These are phyloP conservation scores for Solanum piurae DNA, from an alignment of 257 asterid genomes.

Conservation along the genomic window DNA sequence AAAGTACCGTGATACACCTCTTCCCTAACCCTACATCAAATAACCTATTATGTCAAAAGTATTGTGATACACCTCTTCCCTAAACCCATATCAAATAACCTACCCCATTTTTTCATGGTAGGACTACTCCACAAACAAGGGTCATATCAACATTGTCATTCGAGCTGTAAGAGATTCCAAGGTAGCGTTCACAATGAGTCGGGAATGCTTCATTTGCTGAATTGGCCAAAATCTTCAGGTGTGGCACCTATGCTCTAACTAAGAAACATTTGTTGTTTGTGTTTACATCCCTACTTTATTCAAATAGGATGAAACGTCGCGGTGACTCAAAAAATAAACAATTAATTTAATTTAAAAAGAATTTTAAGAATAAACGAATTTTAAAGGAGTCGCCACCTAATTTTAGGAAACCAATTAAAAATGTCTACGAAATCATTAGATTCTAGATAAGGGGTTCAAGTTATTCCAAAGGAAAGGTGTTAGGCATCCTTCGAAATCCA, in stretches of 20 bases:
- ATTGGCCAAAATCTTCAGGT: constrained; percentile 7
- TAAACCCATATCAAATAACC: constrained; percentile 5
- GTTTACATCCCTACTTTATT: too few species aligned
- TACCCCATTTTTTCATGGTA: constrained; percentile 9
- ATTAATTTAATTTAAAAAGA: too few species aligned
- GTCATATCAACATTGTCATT: constrained; percentile 16
- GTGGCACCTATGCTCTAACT: constrained; percentile 13
- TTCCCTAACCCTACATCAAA: constrained; percentile 3
- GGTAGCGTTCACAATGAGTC: constrained; percentile 19
- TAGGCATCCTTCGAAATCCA: too few species aligned
- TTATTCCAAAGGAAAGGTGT: too few species aligned
- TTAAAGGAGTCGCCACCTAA: too few species aligned
- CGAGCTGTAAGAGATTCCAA: constrained; percentile 10
- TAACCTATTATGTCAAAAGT: not conserved
- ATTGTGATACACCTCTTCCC: not conserved
- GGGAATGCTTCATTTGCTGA: constrained; percentile 9
- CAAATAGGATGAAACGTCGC: too few species aligned
- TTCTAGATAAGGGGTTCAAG: too few species aligned
- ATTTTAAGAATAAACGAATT: too few species aligned
- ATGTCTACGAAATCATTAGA: too few species aligned
- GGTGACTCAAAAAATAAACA: too few species aligned
- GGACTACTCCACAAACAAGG: constrained; percentile 13
- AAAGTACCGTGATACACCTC: not conserved
- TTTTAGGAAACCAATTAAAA: too few species aligned
- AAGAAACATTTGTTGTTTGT: constrained; percentile 6